Evolutionary conservation across 768 basidiomycete species (phyloP), one percentile per base, ranked within the genome.

Genomic region (Coprinopsis marcescibilis): DNA sequence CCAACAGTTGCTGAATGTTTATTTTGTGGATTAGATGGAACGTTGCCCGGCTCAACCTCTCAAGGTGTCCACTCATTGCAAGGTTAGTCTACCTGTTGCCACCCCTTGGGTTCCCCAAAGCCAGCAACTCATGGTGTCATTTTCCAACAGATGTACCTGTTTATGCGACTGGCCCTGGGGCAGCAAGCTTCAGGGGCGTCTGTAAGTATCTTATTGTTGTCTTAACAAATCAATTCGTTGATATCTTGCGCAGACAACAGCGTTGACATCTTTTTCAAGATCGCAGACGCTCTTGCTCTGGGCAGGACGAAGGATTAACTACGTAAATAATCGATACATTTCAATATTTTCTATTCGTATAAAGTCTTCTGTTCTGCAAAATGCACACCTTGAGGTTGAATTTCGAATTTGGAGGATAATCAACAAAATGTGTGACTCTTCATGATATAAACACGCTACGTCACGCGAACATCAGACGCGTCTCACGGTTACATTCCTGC

Each of bases 11-110:
- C 15, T 27, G 17, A 17, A 30, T n/a, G 12, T 10, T 39, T 12
- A 38, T 7, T 11, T 14, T 14, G 47, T 8, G 30, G 17, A 34
- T 12, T 33, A 65, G 63, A 55, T 26, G 70, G 70, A 11, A 71
- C 70, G 2, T 50, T 73, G 11, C 61, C 61, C 23, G 41, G 48
- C n/a, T 51, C 57, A 19, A 58, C 65, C 36, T n/a, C 56, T 2
- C 68, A 73, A 51, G 71, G 70, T 19, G 70, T 72, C 0, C 70
- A 72, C 51, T 73, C 69, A 4, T 55, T 73, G 10, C 61, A 62
- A 46, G 66, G 66, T 67, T 33, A 23, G 55, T 56, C 1, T 15
- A 15, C 27, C n/a, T 34, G 3, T 4, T n/a, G n/a, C n/a, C n/a
- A n/a, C n/a, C n/a, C n/a, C n/a, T n/a, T n/a, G n/a, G n/a, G n/a